Evolutionary conservation across 495 filamentous ascomycete species (phyloP).

Genomic region (Pyronema domesticum): DNA sequence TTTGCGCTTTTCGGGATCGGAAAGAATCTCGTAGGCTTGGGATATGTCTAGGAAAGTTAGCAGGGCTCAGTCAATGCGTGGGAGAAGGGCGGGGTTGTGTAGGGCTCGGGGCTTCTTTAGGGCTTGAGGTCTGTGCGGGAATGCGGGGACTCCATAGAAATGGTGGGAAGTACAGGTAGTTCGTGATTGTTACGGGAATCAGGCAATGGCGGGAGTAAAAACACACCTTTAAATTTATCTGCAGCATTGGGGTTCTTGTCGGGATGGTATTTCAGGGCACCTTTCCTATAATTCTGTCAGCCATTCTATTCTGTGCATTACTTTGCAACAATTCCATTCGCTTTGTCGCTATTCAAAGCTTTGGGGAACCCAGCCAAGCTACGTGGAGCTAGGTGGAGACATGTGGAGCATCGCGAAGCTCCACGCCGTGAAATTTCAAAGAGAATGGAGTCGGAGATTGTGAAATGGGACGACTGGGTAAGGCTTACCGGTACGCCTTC

Average conservation of each 20-base stretch:
- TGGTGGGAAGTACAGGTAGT: background rate
- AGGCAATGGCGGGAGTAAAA: background rate
- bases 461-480: background rate
- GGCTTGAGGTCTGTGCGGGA: too few relatives aligned
- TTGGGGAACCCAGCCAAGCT: background rate
- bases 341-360: slow-evolving; percentile 1
- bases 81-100: too few relatives aligned
- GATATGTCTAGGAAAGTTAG: slow-evolving; percentile 45
- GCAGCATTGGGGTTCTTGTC: slow-evolving; percentile 79
- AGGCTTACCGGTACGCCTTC: slow-evolving; percentile 71
- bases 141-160: too few relatives aligned
- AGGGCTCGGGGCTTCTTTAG: too few relatives aligned
- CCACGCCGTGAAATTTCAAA: background rate
- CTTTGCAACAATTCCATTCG: background rate
- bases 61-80: background rate
- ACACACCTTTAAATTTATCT: slow-evolving; percentile 69
- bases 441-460: background rate
- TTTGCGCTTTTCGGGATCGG: slow-evolving; percentile 92
- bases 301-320: background rate
- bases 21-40: slow-evolving; percentile 94
- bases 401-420: too few relatives aligned
- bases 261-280: slow-evolving; percentile 80
- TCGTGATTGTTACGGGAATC: background rate
- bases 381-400: background rate
- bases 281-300: slow-evolving; percentile 38